Evolutionary conservation across 176 grass and related monocot genomes (phyloP).

Genomic region (Eremochloa ophiuroides): DNA sequence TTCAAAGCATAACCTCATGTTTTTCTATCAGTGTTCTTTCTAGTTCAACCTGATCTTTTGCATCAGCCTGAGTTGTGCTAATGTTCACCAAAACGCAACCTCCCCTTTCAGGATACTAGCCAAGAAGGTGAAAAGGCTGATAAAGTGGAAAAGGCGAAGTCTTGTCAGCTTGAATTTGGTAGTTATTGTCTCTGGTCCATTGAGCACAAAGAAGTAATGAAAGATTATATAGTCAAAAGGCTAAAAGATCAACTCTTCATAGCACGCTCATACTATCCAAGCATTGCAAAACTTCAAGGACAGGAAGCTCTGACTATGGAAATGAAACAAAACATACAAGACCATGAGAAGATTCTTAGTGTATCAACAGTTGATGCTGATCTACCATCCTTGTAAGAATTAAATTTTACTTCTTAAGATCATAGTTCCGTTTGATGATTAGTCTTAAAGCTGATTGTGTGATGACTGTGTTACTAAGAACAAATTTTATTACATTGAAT

Average conservation of each 20-base stretch:
- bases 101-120: conserved; percentile 39
- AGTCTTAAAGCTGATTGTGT: conserved; percentile 11
- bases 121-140: conserved; percentile 41
- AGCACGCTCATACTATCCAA: conserved; percentile 71
- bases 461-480: background rate
- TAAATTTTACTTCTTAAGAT: background rate
- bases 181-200: conserved; percentile 94
- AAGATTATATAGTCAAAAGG: conserved; percentile 53
- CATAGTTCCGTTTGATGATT: conserved; percentile 3
- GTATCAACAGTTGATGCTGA: conserved; percentile 73
- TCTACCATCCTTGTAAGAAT: conserved; percentile 76
- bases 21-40: background rate
- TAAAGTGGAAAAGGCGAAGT: conserved; percentile 40
- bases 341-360: conserved; percentile 72
- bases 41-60: background rate
- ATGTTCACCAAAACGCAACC: conserved; percentile 25
- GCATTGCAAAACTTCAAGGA: conserved; percentile 62
- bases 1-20: background rate
- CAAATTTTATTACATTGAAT: conserved; percentile 7
- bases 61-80: conserved; percentile 8
- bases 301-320: conserved; percentile 49
- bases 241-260: conserved; percentile 82
- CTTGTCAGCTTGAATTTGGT: conserved; percentile 87
- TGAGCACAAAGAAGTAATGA: conserved; percentile 77
- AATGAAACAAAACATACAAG: conserved; percentile 72